These are phyloP conservation scores for Kockovaella imperatae DNA, from an alignment of 768 basidiomycete genomes.

Conservation along the genomic window DNA sequence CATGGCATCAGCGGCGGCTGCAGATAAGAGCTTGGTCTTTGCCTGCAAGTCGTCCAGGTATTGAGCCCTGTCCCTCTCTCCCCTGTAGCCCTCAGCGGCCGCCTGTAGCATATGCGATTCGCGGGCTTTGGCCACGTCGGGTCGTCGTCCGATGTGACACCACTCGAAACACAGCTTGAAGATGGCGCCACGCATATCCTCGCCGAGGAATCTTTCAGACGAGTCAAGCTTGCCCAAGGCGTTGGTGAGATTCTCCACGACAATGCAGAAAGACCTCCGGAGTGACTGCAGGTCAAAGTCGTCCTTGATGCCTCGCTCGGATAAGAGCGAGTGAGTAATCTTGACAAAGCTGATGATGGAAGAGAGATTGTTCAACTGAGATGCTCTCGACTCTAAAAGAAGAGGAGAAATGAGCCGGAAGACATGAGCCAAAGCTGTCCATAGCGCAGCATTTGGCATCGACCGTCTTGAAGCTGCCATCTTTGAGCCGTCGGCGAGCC, in stretches of 20 bases:
- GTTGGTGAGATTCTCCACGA: slow-evolving; percentile 77
- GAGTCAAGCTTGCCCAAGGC: slow-evolving; percentile 58
- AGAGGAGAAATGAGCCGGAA: slow-evolving; percentile 76
- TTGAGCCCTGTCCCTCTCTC: slow-evolving; percentile 52
- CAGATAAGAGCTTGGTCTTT: slow-evolving; percentile 65
- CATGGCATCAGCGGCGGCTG: slow-evolving; percentile 77
- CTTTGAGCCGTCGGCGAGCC: slow-evolving; percentile 71
- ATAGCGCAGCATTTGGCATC: slow-evolving; percentile 64
- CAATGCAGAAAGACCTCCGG: slow-evolving; percentile 83
- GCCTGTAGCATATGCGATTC: slow-evolving; percentile 64
- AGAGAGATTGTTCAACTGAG: slow-evolving; percentile 63
- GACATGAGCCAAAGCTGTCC: slow-evolving; percentile 76
- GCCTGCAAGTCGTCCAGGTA: slow-evolving; percentile 46
- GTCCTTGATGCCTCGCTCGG: slow-evolving; percentile 62
- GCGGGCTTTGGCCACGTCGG: slow-evolving; percentile 64
- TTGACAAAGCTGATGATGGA: slow-evolving; percentile 80
- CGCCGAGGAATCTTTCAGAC: slow-evolving; percentile 66
- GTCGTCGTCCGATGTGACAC: slow-evolving; percentile 75
- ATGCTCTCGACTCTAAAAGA: slow-evolving; percentile 62
- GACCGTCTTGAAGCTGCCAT: slow-evolving; percentile 55
- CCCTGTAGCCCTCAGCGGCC: slow-evolving; percentile 53
- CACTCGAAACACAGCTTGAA: slow-evolving; percentile 87
- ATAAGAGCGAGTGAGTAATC: slow-evolving; percentile 71
- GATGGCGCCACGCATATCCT: slow-evolving; percentile 65
- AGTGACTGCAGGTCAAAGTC: slow-evolving; percentile 69